These are phyloP conservation scores for Eutypella sp. DNA, from an alignment of 2,329 filamentous ascomycete genomes.

Conservation along the genomic window DNA sequence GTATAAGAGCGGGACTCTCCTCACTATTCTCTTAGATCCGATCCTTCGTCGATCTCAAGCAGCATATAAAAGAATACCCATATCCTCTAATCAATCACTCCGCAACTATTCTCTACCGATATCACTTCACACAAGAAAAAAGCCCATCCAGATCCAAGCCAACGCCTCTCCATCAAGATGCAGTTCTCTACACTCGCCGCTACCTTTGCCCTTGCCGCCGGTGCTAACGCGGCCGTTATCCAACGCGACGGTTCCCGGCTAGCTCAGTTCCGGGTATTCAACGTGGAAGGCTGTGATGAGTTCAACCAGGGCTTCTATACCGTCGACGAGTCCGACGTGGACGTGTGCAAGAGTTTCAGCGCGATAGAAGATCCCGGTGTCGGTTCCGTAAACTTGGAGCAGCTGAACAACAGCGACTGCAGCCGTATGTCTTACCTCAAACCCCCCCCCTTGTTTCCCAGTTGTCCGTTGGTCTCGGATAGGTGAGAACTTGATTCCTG, in stretches of 20 bases:
- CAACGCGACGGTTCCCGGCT: conserved; percentile 19
- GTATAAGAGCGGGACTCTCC: too few species aligned
- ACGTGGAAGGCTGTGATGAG: conserved; percentile 16
- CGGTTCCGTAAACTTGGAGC: conserved; percentile 16
- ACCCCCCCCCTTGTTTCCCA: background rate
- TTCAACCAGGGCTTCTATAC: conserved; percentile 23
- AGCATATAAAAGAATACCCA: background rate
- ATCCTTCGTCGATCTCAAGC: too few species aligned
- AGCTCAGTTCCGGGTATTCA: conserved; percentile 23
- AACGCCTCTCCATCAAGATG: conserved; percentile 14
- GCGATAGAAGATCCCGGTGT: conserved; percentile 36
- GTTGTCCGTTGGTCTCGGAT: background rate
- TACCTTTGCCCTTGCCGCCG: conserved; percentile 14
- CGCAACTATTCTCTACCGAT: too few species aligned
- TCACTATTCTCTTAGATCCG: too few species aligned
- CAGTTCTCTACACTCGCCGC: conserved; percentile 21
- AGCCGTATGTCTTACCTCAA: conserved; percentile 14
- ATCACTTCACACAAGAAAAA: background rate
- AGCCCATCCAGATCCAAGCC: background rate
- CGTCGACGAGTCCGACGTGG: conserved; percentile 17
- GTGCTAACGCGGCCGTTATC: conserved; percentile 14
- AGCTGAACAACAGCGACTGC: conserved; percentile 15
- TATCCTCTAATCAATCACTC: background rate
- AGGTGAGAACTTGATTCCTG: background rate
- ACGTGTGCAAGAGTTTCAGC: conserved; percentile 37